A percentile compares a stretch with the other conserved stretches of the same genome.
Evolutionary conservation across 177 flowering plant species (phyloP).

Genomic region (Telopea speciosissima): DNA sequence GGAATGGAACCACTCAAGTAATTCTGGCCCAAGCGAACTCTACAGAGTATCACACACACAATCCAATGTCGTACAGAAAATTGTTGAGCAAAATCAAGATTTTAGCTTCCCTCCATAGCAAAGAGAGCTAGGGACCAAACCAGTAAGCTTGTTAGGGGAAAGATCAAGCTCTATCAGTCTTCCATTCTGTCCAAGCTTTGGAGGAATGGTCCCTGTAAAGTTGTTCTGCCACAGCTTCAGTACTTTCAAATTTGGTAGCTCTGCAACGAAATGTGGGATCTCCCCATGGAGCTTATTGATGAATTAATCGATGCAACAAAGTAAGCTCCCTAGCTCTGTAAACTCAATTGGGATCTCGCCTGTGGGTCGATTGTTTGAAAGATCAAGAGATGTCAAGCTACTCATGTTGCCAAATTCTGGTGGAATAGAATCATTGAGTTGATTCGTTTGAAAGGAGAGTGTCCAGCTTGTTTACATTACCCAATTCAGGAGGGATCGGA

Average conservation of each 20-base stretch:
- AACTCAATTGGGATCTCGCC: conserved; percentile 66
- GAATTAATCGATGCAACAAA: conserved; percentile 47
- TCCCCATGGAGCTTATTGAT: conserved; percentile 63
- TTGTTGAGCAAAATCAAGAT: conserved; percentile 55
- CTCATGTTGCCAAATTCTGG: conserved; percentile 46
- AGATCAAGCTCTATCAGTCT: conserved; percentile 47
- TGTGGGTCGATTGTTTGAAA: conserved; percentile 50
- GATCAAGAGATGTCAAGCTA: conserved; percentile 52
- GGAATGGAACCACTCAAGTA: conserved; percentile 56
- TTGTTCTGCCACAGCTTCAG: conserved; percentile 67
- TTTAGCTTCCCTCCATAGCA: conserved; percentile 47
- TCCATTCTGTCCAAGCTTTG: conserved; percentile 55
- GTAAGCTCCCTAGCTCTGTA: conserved; percentile 39
- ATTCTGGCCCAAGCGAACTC: conserved; percentile 61
- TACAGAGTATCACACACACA: conserved; percentile 40
- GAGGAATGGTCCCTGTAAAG: conserved; percentile 68
- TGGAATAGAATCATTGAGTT: conserved; percentile 54
- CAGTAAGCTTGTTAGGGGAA: conserved; percentile 74
- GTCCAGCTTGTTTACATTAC: conserved; percentile 46
- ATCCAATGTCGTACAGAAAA: conserved; percentile 55
- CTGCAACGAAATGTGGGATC: conserved; percentile 51
- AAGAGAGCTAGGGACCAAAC: conserved; percentile 45
- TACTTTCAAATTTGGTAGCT: conserved; percentile 52
- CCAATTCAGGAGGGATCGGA: conserved; percentile 55
- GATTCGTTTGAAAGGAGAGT: conserved; percentile 58